Base-by-base conservation (phyloP, 2,329 filamentous ascomycete genomes). In the Beauveria sp. region DNA sequence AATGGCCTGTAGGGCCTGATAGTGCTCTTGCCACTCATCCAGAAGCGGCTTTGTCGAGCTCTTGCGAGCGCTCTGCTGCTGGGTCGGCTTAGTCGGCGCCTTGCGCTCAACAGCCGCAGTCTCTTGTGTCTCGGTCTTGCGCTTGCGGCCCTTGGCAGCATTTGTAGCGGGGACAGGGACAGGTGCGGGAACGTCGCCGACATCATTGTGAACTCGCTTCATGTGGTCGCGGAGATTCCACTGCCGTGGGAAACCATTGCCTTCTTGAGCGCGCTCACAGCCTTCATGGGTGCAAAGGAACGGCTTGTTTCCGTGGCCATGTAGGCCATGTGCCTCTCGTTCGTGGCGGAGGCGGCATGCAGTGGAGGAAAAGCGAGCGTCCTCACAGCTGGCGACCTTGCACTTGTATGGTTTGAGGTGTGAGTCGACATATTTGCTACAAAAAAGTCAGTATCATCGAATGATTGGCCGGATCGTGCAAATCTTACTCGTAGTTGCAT, bases 191-290 rank as follows among this genome's bases (percentile, higher is more conserved):
- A 78, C 77, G 63, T 79, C 60, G 20, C 54, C 55, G 24, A 43
- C 79, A 69, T 85, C 83, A 66, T 86, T 86, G 78, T 97, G 93
- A 8, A 97, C 92, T 64, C 93, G 88, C 77, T 91, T 91, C 92
- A 97, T 97, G 81, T 97, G 93, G 77, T 97, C 93, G 74, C 89
- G 87, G 59, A 96, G 84, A 77, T 97, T 97, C 91, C 94, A 97
- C 69, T 92, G 88, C 68, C 93, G 88, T 43, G 92, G 93, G 71
- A 97, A 97, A 68, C 93, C 93, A 72, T 93, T 91, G 68, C 91
- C 92, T 26, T 84, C 79, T 40, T 88, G 80, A 62, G 91, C 86
- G 65, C 93, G 88, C 70, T 97, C 92, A 70, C 93, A 97, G 64
- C 90, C 91, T 30, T 88, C 82, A 74, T 93, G 94, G 63, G 87